Evolutionary conservation across 31 red algal species (phyloP), one percentile per base, ranked within the genome.

Genomic region (Asparagopsis taxiformis): DNA sequence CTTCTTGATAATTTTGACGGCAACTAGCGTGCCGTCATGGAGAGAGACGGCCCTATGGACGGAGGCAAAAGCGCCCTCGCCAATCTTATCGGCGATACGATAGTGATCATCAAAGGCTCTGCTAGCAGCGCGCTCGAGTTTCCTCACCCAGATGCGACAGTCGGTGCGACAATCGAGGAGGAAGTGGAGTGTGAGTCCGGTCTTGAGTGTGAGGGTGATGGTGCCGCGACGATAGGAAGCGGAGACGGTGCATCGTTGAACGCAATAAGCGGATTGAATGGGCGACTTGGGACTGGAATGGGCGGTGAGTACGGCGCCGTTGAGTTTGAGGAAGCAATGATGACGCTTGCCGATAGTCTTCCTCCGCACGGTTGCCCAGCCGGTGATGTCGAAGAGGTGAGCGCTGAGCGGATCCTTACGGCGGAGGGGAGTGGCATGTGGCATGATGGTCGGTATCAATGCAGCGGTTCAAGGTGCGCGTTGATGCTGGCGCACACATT

Each of bases 1-100:
- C 39, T 70, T 70, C 28, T 32, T 19, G 51, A 70, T 70, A 25
- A 70, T 35, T 32, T 70, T 70, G 13, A 70, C 65, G 23, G 65
- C 65, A 15, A 70, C 65, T 22, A 37, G 24, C 10, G 13, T 7
- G 15, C 39, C 65, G 51, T 49, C 41, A 9, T 22, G n/a, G 24
- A 17, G 30, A 28, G 24, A 28, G 15, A 32, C 32, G 6, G 65
- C 65, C 39, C 37, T 22, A 29, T 70, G 46, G 24, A 70, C 65
- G 15, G 38, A 51, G 23, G 65, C 65, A 70, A 70, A 70, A 8
- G 65, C 43, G 39, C 65, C 65, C n/a, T 50, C 65, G 15, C 65
- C 65, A 70, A 70, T 70, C 48, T 70, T 49, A 1, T 51, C 10
- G 32, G 22, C 39, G 21, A 70, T 23, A 19, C 19, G 25, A 25